Evolutionary conservation across 352 stramenopile species (phyloP), one percentile per base, ranked within the genome.

Genomic region (Pythium monospermum): DNA sequence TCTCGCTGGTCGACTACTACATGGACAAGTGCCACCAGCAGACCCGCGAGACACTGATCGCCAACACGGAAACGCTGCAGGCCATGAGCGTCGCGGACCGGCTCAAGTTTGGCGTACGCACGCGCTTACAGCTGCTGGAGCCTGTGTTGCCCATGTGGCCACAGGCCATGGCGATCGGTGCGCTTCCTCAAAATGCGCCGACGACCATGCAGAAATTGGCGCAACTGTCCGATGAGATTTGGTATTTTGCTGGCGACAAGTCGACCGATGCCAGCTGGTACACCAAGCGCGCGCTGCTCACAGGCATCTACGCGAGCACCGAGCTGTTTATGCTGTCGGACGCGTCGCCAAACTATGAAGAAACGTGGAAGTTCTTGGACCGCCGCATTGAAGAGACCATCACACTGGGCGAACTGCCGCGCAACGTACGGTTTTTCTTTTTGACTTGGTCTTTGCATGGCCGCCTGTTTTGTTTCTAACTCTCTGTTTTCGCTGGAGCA

Each of bases 241-340:
- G 84, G 84, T 91, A 90, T 63, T 91, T 86, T 61, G 83, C 79
- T 23, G 84, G 84, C 26, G 84, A 95, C 65, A 74, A 87, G 66
- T 91, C 84, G 47, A 91, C 75, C 26, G 80, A 92, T 57, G 56
- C 76, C 49, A 85, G 70, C 18, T 94, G 83, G 83, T 94, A 94
- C 65, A 87, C 81, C 22, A 94, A 94, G 65, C 81, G 81, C 32
- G 81, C 81, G 22, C 57, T 90, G 28, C 71, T 94, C 25, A 85
- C 75, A 35, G 77, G 67, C 12, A 80, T 91, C 49, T 90, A 94
- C 61, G 71, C 79, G 18, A 88, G 73, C 57, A 90, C 78, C 41
- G 83, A 94, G 64, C 64, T 94, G 22, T 91, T 89, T 31, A 75
- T 92, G 75, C 72, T 94, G n/a, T 83, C 77, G 35, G 83, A 94